Evolutionary conservation across 352 stramenopile species (phyloP).

Genomic region (Phytophthora pisi): DNA sequence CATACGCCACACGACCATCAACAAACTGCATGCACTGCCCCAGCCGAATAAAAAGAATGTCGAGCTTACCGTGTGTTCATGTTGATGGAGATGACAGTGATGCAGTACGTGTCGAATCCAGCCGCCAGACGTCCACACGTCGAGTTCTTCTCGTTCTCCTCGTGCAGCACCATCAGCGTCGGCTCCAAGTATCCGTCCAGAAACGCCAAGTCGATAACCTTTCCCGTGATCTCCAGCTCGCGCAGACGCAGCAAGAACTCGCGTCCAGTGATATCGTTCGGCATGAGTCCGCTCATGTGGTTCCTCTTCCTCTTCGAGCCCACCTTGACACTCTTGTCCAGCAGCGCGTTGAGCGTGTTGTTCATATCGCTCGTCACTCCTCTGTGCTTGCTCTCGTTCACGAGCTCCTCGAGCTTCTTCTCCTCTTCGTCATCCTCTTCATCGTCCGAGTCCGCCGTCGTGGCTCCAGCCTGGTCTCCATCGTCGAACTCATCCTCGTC

Average conservation of each 20-base stretch:
- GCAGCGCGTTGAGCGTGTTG: constrained; percentile 59
- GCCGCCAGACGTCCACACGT: constrained; percentile 68
- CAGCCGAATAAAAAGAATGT: neutral
- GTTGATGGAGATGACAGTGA: constrained; percentile 90
- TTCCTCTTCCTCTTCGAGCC: constrained; percentile 77
- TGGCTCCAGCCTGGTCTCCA: constrained; percentile 35
- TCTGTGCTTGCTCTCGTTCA: constrained; percentile 75
- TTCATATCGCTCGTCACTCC: constrained; percentile 69
- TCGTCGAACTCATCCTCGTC: constrained; percentile 72
- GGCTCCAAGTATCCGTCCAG: constrained; percentile 87
- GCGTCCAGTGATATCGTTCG: constrained; percentile 72
- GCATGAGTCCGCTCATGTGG: constrained; percentile 66
- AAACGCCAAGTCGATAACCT: constrained; percentile 83
- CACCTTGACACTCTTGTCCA: constrained; percentile 87
- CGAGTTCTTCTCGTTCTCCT: constrained; percentile 81
- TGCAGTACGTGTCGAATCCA: constrained; percentile 82
- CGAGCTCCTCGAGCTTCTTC: constrained; percentile 72
- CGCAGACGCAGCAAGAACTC: constrained; percentile 80
- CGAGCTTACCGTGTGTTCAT: constrained; percentile 69
- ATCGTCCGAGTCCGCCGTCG: constrained; percentile 50
- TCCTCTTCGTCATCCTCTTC: constrained; percentile 85
- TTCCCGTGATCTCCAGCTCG: constrained; percentile 78
- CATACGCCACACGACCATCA: neutral
- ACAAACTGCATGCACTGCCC: neutral
- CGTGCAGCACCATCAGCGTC: constrained; percentile 86